Conservation (phyloP, 2,329 filamentous ascomycete genomes). For the Truncatella angustata region DNA sequence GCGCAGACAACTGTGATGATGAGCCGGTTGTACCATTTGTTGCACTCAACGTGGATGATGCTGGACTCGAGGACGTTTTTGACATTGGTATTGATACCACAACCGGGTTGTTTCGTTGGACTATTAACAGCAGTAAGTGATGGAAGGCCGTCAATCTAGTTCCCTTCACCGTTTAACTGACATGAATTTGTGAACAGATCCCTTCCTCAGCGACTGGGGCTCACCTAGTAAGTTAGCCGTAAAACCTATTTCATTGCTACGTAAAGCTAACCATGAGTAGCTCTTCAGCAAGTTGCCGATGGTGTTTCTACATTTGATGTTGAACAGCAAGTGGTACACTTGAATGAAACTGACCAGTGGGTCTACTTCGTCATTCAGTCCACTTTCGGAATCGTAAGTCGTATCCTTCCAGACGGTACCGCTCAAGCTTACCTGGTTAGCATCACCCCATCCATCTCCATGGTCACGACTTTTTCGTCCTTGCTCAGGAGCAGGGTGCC, state of each 20-base stretch:
- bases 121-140: constrained; percentile 46
- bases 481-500: constrained; percentile 28
- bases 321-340: constrained; percentile 27
- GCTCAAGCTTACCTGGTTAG: neutral
- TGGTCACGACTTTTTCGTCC: constrained; percentile 42
- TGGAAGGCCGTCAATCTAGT: no score
- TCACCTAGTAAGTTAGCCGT: constrained; percentile 35
- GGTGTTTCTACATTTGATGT: constrained; percentile 20
- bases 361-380: constrained; percentile 33
- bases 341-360: constrained; percentile 31
- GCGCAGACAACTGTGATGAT: constrained; percentile 32
- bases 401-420: neutral
- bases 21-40: constrained; percentile 34
- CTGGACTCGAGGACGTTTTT: constrained; percentile 23
- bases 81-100: constrained; percentile 25
- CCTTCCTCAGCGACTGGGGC: constrained; percentile 44
- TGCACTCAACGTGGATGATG: constrained; percentile 28
- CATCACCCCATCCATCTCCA: constrained; percentile 42
- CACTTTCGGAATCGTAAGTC: constrained; percentile 19
- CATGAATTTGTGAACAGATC: no score
- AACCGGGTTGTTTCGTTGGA: constrained; percentile 44
- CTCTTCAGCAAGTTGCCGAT: constrained; percentile 32
- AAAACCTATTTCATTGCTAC: neutral
- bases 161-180: no score
- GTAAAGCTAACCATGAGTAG: neutral